phyloP scores from a whole-genome alignment of 208 protist species.

The Perkinsela sp. region DNA sequence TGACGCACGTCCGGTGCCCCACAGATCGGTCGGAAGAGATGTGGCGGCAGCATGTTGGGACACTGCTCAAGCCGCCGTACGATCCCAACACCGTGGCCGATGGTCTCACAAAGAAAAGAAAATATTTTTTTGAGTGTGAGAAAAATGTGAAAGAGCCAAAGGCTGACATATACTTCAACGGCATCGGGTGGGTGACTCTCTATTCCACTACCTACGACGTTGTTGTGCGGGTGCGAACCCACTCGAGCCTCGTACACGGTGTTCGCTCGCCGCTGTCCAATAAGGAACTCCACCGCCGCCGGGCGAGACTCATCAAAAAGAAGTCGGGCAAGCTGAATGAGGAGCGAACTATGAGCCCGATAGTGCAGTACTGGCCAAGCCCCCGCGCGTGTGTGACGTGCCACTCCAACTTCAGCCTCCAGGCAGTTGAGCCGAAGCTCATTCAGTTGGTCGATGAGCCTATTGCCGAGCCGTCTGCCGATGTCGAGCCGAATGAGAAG shows the following conservation, averaged over 20 bases:
- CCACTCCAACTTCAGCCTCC: neutral
- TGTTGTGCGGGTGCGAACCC: slow-evolving; percentile 53
- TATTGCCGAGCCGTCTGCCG: neutral
- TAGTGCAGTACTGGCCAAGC: neutral
- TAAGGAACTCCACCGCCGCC: slow-evolving; percentile 24
- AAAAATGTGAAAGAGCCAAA: slow-evolving; percentile 34
- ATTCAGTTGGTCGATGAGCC: neutral
- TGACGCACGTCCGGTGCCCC: slow-evolving; percentile 28
- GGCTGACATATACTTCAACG: slow-evolving; percentile 59
- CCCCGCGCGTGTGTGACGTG: neutral
- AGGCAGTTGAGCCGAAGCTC: neutral
- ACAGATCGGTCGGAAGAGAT: slow-evolving; percentile 33
- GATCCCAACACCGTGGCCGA: slow-evolving; percentile 36
- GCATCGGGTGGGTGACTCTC: slow-evolving; percentile 49
- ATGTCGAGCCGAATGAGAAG: neutral
- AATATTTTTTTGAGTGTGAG: slow-evolving; percentile 53
- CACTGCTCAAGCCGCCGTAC: slow-evolving; percentile 28
- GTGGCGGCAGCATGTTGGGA: slow-evolving; percentile 47
- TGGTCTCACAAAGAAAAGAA: slow-evolving; percentile 21
- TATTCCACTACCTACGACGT: slow-evolving; percentile 44
- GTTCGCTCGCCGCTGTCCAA: slow-evolving; percentile 50
- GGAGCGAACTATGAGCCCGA: neutral
- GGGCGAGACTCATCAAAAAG: neutral
- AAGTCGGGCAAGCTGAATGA: neutral
- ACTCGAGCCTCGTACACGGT: slow-evolving; percentile 53